Evolutionary conservation across 805 yeast genomes (phyloP).

Genomic region (Isabelozyma pseudorhagii): DNA sequence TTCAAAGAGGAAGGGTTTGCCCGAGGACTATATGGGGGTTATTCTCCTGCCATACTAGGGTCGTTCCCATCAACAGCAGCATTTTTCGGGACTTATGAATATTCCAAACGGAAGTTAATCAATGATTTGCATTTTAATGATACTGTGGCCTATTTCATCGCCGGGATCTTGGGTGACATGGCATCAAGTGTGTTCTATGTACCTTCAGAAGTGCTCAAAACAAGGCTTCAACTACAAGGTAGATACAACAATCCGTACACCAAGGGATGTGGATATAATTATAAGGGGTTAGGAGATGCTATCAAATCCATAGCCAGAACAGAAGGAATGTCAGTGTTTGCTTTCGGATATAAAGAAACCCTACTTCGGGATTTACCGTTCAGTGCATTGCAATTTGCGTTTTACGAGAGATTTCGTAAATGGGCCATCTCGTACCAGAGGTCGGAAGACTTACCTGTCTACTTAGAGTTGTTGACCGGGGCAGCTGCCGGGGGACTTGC

Average conservation of each 20-base stretch:
- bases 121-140: slow-evolving; percentile 66
- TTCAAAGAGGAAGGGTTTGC: slow-evolving; percentile 77
- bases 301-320: slow-evolving; percentile 53
- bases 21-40: slow-evolving; percentile 89
- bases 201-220: slow-evolving; percentile 92
- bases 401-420: slow-evolving; percentile 79
- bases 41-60: slow-evolving; percentile 87
- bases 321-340: slow-evolving; percentile 77
- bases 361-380: slow-evolving; percentile 90
- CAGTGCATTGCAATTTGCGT: slow-evolving; percentile 93
- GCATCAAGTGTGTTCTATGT: slow-evolving; percentile 87
- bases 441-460: slow-evolving; percentile 46
- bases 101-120: slow-evolving; percentile 67
- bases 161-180: slow-evolving; percentile 93
- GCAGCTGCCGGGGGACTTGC: slow-evolving; percentile 96
- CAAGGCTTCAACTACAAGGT: slow-evolving; percentile 92
- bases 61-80: slow-evolving; percentile 91
- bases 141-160: slow-evolving; percentile 71
- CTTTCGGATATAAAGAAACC: slow-evolving; percentile 93
- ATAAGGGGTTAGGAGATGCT: slow-evolving; percentile 72
- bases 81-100: slow-evolving; percentile 91
- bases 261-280: slow-evolving; percentile 76
- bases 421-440: slow-evolving; percentile 46
- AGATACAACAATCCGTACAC: slow-evolving; percentile 75
- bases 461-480: slow-evolving; percentile 77